These are phyloP conservation scores for Grammothele lineata DNA, from an alignment of 768 basidiomycete species.

Conservation along the genomic window DNA sequence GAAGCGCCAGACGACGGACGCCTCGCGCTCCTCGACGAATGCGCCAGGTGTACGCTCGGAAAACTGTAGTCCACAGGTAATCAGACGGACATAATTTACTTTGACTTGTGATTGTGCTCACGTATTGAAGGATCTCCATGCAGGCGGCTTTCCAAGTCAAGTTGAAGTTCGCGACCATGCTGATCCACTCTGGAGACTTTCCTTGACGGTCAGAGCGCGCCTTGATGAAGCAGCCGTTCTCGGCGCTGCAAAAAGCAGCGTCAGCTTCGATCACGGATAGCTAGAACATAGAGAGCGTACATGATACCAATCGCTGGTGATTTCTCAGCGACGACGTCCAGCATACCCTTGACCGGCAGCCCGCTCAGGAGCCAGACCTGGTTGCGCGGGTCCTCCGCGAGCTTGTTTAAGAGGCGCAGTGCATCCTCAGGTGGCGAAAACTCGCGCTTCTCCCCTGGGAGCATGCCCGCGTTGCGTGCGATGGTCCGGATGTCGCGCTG, in stretches of 20 bases:
- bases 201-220: constrained; percentile 33
- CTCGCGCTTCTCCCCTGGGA: constrained; percentile 8
- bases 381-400: constrained; percentile 63
- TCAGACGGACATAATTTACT: too few species aligned
- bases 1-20: constrained; percentile 83
- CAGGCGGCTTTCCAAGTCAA: constrained; percentile 78
- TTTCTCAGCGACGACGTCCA: constrained; percentile 58
- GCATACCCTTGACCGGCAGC: constrained; percentile 52
- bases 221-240: constrained; percentile 86
- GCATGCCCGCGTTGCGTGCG: constrained; percentile 9
- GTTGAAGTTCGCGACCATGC: constrained; percentile 76
- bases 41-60: constrained; percentile 85
- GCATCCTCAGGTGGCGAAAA: constrained; percentile 36
- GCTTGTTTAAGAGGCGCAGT: constrained; percentile 47
- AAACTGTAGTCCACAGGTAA: too few species aligned
- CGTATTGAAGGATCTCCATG: constrained; percentile 80
- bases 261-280: too few species aligned
- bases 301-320: constrained; percentile 74
- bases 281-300: constrained; percentile 34
- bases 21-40: constrained; percentile 78
- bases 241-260: constrained; percentile 46
- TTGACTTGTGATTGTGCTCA: constrained; percentile 33
- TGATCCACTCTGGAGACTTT: constrained; percentile 62
- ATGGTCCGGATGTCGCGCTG: constrained; percentile 42
- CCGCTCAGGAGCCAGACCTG: constrained; percentile 84